Conservation (phyloP, 306 rosid species). For the Canavalia ensiformis region DNA sequence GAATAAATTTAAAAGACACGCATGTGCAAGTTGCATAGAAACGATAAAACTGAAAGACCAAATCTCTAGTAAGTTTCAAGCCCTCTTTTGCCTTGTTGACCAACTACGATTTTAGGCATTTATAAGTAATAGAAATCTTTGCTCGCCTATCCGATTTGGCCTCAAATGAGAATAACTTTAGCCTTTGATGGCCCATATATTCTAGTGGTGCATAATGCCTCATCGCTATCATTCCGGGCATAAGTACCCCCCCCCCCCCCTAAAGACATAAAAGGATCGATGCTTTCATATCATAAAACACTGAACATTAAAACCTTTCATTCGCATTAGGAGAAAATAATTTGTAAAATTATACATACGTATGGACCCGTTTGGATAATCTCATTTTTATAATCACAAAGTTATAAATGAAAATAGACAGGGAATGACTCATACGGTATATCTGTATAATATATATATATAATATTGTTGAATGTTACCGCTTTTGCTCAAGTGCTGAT, state of each 20-base stretch:
- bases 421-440: not conserved
- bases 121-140: not conserved
- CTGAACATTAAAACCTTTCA: not conserved
- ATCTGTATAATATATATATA: not conserved
- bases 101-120: not conserved
- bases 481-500: not conserved
- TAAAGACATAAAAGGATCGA: constrained; percentile 23
- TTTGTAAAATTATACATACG: not conserved
- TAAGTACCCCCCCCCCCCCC: constrained; percentile 24
- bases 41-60: constrained; percentile 4
- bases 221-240: constrained; percentile 42
- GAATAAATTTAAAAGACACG: not conserved
- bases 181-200: constrained; percentile 36
- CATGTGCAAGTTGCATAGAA: not conserved
- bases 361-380: not conserved
- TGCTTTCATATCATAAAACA: constrained; percentile 44
- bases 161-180: constrained; percentile 46
- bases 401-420: not conserved
- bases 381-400: not conserved
- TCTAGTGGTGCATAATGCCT: constrained; percentile 45
- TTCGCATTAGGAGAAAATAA: not conserved
- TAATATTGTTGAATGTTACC: not conserved
- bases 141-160: constrained; percentile 25
- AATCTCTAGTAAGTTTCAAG: not conserved
- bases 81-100: constrained; percentile 37